A percentile compares a stretch with the other conserved stretches of the same genome.
Conservation (phyloP, 805 yeast species). For the Kodamaea lidongshanica region DNA sequence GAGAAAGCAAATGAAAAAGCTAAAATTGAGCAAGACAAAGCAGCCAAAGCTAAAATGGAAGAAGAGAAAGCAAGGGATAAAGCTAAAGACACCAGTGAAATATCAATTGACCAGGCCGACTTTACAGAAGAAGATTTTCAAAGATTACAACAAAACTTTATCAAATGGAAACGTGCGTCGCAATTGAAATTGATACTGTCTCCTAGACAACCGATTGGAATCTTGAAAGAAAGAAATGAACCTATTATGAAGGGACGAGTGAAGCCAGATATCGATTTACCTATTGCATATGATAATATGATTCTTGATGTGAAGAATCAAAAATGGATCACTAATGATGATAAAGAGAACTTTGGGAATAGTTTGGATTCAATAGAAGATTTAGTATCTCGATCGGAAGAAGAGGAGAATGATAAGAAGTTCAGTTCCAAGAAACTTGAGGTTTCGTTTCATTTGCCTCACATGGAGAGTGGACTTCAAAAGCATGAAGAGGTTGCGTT, state of each 20-base stretch:
- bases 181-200: conserved; percentile 23
- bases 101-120: conserved; percentile 18
- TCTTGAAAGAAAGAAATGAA: conserved; percentile 8
- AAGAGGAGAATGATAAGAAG: conserved; percentile 5
- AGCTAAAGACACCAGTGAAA: conserved; percentile 10
- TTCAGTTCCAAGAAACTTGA: conserved; percentile 19
- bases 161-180: conserved; percentile 35
- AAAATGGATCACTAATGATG: conserved; percentile 18
- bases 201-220: conserved; percentile 8
- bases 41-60: too few relatives aligned
- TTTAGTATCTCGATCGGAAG: conserved; percentile 15
- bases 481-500: conserved; percentile 1
- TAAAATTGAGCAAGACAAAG: too few relatives aligned
- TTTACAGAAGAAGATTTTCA: conserved; percentile 14
- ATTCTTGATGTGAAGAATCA: conserved; percentile 16
- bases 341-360: conserved; percentile 19
- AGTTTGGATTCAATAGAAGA: conserved; percentile 38
- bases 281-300: conserved; percentile 29
- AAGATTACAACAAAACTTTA: conserved; percentile 17
- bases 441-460: conserved; percentile 38
- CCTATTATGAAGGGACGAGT: conserved; percentile 25
- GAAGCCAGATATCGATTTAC: conserved; percentile 28
- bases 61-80: too few relatives aligned
- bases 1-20: too few relatives aligned
- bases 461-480: conserved; percentile 8